phyloP scores from a whole-genome alignment of 192 early-diverging fungal genomes.

The Entophlyctis helioformis region DNA sequence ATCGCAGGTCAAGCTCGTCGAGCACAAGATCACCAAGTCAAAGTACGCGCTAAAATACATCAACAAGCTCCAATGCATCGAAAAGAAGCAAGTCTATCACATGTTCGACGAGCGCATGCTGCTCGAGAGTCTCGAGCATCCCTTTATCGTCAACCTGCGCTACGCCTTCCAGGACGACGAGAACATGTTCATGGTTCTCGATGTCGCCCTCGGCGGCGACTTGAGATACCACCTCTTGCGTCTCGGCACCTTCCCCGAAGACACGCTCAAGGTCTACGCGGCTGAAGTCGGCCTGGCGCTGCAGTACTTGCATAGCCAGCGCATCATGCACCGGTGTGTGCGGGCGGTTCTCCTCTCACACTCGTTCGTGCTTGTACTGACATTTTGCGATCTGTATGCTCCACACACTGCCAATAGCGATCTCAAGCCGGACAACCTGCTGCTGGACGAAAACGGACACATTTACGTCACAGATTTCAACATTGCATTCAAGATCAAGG shows the following conservation, averaged over 20 bases:
- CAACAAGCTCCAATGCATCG: constrained; percentile 84
- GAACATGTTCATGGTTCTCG: constrained; percentile 52
- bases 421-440: no score
- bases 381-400: no score
- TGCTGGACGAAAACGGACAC: constrained; percentile 33
- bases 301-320: constrained; percentile 26
- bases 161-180: constrained; percentile 54
- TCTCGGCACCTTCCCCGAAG: constrained; percentile 22
- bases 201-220: constrained; percentile 48
- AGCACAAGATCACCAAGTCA: constrained; percentile 65
- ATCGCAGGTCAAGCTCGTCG: constrained; percentile 76
- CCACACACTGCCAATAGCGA: no score
- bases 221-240: constrained; percentile 39
- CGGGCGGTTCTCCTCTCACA: no score
- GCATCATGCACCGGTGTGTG: constrained; percentile 38
- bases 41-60: constrained; percentile 96
- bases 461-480: constrained; percentile 43
- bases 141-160: constrained; percentile 63
- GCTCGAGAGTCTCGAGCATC: constrained; percentile 76
- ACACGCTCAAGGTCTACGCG: constrained; percentile 24
- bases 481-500: constrained; percentile 30
- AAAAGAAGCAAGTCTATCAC: constrained; percentile 70
- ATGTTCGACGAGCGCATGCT: constrained; percentile 84
- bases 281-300: constrained; percentile 29
- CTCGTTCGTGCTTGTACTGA: no score